These are phyloP conservation scores for Quercus lobata DNA, from an alignment of 331 rosid species.

Conservation along the genomic window DNA sequence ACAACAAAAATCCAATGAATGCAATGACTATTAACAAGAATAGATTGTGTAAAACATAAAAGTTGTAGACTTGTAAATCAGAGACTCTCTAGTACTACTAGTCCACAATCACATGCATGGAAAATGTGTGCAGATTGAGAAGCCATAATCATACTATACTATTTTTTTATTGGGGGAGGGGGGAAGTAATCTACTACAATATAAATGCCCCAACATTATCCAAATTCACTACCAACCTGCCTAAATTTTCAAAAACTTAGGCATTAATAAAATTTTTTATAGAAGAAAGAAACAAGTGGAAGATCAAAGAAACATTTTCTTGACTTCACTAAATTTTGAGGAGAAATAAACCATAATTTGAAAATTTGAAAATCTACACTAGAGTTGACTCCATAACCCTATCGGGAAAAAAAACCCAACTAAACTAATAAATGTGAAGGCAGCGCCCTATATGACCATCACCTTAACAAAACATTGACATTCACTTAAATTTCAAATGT, in stretches of 20 bases:
- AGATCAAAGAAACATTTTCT: not conserved
- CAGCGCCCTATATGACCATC: not conserved
- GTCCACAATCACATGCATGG: not conserved
- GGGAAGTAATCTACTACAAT: too few relatives aligned
- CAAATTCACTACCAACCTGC: not conserved
- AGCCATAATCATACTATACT: not conserved
- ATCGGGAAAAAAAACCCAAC: too few relatives aligned
- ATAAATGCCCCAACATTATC: not conserved
- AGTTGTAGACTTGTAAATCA: not conserved
- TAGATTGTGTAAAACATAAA: not conserved
- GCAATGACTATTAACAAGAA: not conserved
- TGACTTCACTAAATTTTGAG: not conserved
- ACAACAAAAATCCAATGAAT: constrained; percentile 7
- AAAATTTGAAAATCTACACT: not conserved
- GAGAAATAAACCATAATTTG: not conserved
- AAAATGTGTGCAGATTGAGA: not conserved
- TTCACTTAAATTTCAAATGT: not conserved
- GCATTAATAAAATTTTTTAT: not conserved
- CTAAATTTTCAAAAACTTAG: not conserved
- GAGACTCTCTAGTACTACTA: not conserved
- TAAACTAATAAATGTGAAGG: not conserved
- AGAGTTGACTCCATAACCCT: too few relatives aligned
- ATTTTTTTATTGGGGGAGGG: too few relatives aligned
- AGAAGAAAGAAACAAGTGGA: not conserved
- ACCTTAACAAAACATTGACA: not conserved